phyloP scores from a whole-genome alignment of 768 basidiomycete species.

The Heimioporus sp. region DNA sequence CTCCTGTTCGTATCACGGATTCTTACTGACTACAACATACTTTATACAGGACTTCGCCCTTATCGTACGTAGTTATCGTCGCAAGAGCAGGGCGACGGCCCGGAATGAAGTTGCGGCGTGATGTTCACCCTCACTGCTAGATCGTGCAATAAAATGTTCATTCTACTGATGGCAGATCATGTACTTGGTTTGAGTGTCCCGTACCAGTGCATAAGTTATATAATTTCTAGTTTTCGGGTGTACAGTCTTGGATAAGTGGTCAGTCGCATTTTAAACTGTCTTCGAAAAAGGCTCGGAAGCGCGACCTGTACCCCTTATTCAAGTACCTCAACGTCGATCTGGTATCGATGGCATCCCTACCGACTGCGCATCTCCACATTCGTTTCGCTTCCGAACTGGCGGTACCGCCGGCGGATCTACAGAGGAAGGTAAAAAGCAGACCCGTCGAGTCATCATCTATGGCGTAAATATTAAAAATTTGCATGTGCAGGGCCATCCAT shows the following conservation, averaged over 20 bases:
- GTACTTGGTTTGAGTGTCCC: conserved; percentile 5
- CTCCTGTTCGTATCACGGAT: not conserved
- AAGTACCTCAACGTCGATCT: conserved; percentile 6
- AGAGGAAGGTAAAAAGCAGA: conserved; percentile 24
- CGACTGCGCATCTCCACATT: conserved; percentile 21
- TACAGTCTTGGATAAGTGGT: too few relatives aligned
- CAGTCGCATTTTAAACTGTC: conserved; percentile 11
- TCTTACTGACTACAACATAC: conserved; percentile 3
- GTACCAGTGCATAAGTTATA: conserved; percentile 1
- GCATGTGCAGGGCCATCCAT: conserved; percentile 20
- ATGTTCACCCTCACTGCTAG: not conserved
- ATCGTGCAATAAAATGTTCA: not conserved
- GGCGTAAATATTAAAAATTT: too few relatives aligned
- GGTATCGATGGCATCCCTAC: conserved; percentile 22
- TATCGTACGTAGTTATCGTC: conserved; percentile 12
- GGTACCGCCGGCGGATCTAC: conserved; percentile 32
- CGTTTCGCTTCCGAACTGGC: conserved; percentile 33
- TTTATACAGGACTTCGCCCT: conserved; percentile 21
- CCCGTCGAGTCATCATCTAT: too few relatives aligned
- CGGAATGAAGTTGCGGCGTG: not conserved
- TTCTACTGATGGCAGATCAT: conserved; percentile 1
- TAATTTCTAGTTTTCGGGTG: conserved; percentile 6
- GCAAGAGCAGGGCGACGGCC: not conserved
- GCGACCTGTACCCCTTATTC: not conserved
- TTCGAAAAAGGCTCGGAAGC: not conserved